These are phyloP conservation scores for Verticillium alfalfae DNA, from an alignment of 2,329 filamentous ascomycete genomes.

Conservation along the genomic window DNA sequence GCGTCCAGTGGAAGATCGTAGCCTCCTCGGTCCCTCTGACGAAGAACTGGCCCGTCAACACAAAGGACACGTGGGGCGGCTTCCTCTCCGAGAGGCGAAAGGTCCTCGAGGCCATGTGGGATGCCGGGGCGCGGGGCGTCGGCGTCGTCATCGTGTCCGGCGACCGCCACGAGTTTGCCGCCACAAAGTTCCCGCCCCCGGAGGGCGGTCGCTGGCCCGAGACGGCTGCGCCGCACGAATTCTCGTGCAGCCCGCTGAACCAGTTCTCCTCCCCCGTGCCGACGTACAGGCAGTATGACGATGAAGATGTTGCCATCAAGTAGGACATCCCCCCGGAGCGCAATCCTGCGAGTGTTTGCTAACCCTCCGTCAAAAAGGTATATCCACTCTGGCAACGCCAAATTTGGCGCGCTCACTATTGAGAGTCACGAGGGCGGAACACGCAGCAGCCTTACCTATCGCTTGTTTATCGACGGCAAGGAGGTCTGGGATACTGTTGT, in stretches of 20 bases:
- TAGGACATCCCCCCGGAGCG: slow-evolving; percentile 39
- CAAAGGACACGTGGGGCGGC: slow-evolving; percentile 88
- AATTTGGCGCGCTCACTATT: slow-evolving; percentile 82
- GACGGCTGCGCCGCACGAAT: slow-evolving; percentile 73
- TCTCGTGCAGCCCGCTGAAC: slow-evolving; percentile 82
- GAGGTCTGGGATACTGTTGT: slow-evolving; percentile 67
- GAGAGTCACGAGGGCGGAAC: slow-evolving; percentile 57
- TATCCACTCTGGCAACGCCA: slow-evolving; percentile 78
- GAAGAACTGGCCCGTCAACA: slow-evolving; percentile 92
- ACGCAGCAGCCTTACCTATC: slow-evolving; percentile 72
- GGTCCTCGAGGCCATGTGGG: slow-evolving; percentile 90
- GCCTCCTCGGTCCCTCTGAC: slow-evolving; percentile 91
- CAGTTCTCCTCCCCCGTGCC: slow-evolving; percentile 89
- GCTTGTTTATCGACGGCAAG: slow-evolving; percentile 74
- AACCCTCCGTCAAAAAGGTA: slow-evolving; percentile 47
- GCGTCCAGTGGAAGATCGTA: slow-evolving; percentile 90
- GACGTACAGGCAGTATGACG: slow-evolving; percentile 76
- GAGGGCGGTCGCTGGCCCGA: slow-evolving; percentile 56
- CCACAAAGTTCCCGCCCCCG: slow-evolving; percentile 70
- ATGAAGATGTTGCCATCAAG: slow-evolving; percentile 79
- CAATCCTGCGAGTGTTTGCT: not conserved
- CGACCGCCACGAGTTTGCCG: slow-evolving; percentile 95
- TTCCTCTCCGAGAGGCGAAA: slow-evolving; percentile 74
- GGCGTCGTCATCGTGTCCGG: slow-evolving; percentile 83
- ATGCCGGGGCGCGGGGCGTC: slow-evolving; percentile 65